These are phyloP conservation scores for Gracilariopsis chorda DNA, from an alignment of 23 red algal genomes.

Conservation along the genomic window DNA sequence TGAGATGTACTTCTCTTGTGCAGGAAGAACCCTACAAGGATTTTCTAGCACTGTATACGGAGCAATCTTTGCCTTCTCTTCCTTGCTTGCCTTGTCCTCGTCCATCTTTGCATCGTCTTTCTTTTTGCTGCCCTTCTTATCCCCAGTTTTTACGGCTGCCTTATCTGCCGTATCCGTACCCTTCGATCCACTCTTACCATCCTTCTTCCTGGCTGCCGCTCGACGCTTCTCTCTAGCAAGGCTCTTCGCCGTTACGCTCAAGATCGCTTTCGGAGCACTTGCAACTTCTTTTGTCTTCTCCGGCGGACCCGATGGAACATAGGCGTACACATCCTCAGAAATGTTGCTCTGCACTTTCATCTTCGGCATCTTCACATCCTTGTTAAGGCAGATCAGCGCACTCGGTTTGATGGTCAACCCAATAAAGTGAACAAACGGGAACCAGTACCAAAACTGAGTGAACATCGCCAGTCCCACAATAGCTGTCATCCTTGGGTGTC, in stretches of 20 bases:
- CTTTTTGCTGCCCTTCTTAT: background rate
- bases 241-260: slow-evolving; percentile 75
- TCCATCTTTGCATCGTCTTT: background rate
- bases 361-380: slow-evolving; percentile 82
- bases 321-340: slow-evolving; percentile 66
- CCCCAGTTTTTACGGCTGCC: background rate
- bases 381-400: slow-evolving; percentile 73
- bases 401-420: slow-evolving; percentile 76
- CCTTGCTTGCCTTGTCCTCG: slow-evolving; percentile 22
- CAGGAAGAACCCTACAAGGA: slow-evolving; percentile 62
- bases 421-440: slow-evolving; percentile 88
- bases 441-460: slow-evolving; percentile 99
- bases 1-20: slow-evolving; percentile 61
- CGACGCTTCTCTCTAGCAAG: slow-evolving; percentile 48
- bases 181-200: background rate
- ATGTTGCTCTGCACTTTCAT: slow-evolving; percentile 65
- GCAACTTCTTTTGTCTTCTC: slow-evolving; percentile 77
- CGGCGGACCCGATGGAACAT: slow-evolving; percentile 60
- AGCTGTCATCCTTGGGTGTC: slow-evolving; percentile 77
- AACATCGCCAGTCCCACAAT: slow-evolving; percentile 94
- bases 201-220: slow-evolving; percentile 38
- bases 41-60: slow-evolving; percentile 33
- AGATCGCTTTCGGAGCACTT: slow-evolving; percentile 62
- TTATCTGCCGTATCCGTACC: slow-evolving; percentile 16
- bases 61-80: slow-evolving; percentile 33